Percentiles rank a stretch among this genome's conserved stretches.
phyloP scores from a whole-genome alignment of 2,329 filamentous ascomycete genomes.

The Peltaster fructicola region DNA sequence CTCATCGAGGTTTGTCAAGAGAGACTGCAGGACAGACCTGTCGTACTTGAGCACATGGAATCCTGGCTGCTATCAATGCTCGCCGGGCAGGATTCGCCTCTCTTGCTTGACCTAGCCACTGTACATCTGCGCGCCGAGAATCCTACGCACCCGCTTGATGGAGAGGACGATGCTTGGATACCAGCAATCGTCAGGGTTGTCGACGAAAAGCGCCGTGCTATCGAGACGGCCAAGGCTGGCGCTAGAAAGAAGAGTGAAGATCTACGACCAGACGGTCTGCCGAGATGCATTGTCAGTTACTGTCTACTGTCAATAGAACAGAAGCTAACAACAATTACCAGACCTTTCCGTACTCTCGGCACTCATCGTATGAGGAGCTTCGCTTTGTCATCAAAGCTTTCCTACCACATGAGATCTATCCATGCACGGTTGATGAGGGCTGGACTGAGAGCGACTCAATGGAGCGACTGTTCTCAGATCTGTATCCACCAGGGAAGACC shows the following conservation, averaged over 20 bases:
- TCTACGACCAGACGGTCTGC: constrained; percentile 8
- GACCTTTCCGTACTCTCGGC: constrained; percentile 70
- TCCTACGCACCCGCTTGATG: constrained; percentile 3
- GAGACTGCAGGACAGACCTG: constrained; percentile 19
- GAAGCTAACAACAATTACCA: constrained; percentile 4
- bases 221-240: too few relatives aligned
- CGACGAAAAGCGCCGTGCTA: too few relatives aligned
- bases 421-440: constrained; percentile 50
- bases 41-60: constrained; percentile 19
- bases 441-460: constrained; percentile 54
- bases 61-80: constrained; percentile 16
- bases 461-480: constrained; percentile 48
- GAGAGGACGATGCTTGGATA: too few relatives aligned
- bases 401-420: constrained; percentile 58
- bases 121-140: constrained; percentile 8
- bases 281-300: constrained; percentile 14
- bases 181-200: background rate
- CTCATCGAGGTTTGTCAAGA: constrained; percentile 34
- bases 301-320: background rate
- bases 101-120: constrained; percentile 11
- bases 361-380: constrained; percentile 72
- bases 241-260: too few relatives aligned
- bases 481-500: constrained; percentile 37
- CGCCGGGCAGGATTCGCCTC: constrained; percentile 6
- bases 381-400: constrained; percentile 52